Conservation (phyloP, 345 rosid genomes). For the Brassica incana region DNA sequence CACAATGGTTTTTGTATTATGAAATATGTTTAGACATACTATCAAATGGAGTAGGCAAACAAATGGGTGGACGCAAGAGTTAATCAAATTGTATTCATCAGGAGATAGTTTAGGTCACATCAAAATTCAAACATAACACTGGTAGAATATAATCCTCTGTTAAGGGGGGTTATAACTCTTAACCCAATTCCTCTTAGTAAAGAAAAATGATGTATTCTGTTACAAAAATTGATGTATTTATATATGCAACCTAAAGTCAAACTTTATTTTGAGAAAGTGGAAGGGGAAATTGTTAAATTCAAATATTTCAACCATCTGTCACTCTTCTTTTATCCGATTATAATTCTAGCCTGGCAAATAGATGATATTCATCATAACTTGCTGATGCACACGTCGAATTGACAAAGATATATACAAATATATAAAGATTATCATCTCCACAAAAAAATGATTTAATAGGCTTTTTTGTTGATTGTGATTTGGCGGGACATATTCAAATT, state of each 20-base stretch:
- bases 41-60: neutral
- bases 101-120: neutral
- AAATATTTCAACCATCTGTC: neutral
- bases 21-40: neutral
- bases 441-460: neutral
- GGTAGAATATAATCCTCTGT: neutral
- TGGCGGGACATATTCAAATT: slow-evolving; percentile 22
- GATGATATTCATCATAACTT: neutral
- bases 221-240: too few species aligned
- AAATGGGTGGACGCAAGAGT: neutral
- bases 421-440: neutral
- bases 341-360: neutral
- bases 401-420: neutral
- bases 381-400: slow-evolving; percentile 10
- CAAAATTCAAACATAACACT: too few species aligned
- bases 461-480: slow-evolving; percentile 17
- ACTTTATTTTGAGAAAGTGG: too few species aligned
- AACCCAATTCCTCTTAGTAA: neutral
- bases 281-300: neutral
- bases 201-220: too few species aligned
- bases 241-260: neutral
- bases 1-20: neutral
- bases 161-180: neutral
- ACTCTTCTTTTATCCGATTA: neutral
- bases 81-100: neutral